These are phyloP conservation scores for Rhodomyrtus psidioides DNA, from an alignment of 441 rosid species.

Conservation along the genomic window DNA sequence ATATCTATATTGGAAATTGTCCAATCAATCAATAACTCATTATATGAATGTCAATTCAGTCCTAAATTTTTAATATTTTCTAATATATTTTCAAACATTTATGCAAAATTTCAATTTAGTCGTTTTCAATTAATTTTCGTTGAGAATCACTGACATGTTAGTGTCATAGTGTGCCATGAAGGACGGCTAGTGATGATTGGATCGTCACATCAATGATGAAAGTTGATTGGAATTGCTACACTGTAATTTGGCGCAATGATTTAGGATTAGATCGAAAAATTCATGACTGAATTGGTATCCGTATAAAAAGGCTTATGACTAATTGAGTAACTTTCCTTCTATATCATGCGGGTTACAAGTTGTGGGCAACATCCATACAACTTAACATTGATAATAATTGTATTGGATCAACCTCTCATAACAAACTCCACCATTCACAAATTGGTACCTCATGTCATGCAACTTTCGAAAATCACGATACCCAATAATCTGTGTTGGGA, in stretches of 20 bases:
- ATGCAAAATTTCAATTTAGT: background rate
- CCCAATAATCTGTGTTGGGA: background rate
- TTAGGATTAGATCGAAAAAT: background rate
- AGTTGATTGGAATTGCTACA: rapidly evolving
- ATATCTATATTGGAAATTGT: background rate
- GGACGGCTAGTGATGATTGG: background rate
- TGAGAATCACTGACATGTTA: background rate
- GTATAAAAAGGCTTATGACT: background rate
- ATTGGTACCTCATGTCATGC: background rate
- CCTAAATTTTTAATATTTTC: background rate
- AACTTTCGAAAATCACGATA: background rate
- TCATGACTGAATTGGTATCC: rapidly evolving
- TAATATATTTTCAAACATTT: background rate
- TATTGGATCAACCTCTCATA: background rate
- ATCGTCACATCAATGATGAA: background rate
- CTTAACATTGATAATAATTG: background rate
- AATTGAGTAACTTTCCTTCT: background rate
- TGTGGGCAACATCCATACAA: background rate
- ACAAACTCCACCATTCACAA: background rate
- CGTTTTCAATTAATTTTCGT: rapidly evolving
- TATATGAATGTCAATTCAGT: rapidly evolving
- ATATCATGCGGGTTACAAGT: background rate
- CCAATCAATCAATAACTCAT: background rate
- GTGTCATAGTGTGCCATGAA: background rate
- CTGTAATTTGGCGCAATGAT: rapidly evolving